Percentiles rank a stretch among this genome's conserved stretches.
These are phyloP conservation scores for Gaertneriomyces semiglobifer DNA, from an alignment of 192 early-diverging fungal species.

Conservation along the genomic window DNA sequence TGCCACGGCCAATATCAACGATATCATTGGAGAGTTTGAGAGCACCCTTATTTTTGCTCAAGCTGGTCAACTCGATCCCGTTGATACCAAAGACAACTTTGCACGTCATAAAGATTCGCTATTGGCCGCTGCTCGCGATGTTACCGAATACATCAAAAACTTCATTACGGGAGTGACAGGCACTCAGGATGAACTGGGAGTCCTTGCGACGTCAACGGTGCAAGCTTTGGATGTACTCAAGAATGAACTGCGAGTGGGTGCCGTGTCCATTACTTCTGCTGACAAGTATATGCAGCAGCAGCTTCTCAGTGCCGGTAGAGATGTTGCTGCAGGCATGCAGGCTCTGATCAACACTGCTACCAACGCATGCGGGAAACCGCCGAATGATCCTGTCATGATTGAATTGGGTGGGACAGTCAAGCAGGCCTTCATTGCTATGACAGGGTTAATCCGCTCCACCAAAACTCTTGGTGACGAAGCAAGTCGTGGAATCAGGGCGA, in stretches of 20 bases:
- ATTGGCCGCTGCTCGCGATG: conserved; percentile 37
- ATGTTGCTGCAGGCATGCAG: conserved; percentile 43
- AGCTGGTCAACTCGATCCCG: conserved; percentile 53
- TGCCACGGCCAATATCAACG: conserved; percentile 33
- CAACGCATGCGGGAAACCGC: conserved; percentile 33
- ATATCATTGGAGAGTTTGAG: conserved; percentile 48
- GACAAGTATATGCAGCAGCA: conserved; percentile 59
- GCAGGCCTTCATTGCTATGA: conserved; percentile 33
- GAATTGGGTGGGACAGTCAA: conserved; percentile 39
- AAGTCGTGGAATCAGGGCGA: conserved; percentile 37
- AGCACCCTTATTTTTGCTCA: conserved; percentile 52
- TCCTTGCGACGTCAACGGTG: conserved; percentile 26
- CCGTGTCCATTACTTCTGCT: conserved; percentile 46
- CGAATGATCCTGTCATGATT: conserved; percentile 19
- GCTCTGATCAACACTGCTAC: conserved; percentile 33
- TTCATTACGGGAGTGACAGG: conserved; percentile 36
- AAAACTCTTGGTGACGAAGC: conserved; percentile 50
- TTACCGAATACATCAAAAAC: conserved; percentile 47
- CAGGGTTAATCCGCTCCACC: conserved; percentile 42
- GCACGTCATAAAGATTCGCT: conserved; percentile 47
- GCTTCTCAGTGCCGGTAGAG: conserved; percentile 40
- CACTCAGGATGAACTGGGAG: conserved; percentile 47
- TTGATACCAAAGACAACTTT: conserved; percentile 46
- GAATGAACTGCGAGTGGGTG: conserved; percentile 33
- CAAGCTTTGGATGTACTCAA: conserved; percentile 31